phyloP scores from a whole-genome alignment of 192 early-diverging fungal genomes.

The Linnemannia schmuckeri region DNA sequence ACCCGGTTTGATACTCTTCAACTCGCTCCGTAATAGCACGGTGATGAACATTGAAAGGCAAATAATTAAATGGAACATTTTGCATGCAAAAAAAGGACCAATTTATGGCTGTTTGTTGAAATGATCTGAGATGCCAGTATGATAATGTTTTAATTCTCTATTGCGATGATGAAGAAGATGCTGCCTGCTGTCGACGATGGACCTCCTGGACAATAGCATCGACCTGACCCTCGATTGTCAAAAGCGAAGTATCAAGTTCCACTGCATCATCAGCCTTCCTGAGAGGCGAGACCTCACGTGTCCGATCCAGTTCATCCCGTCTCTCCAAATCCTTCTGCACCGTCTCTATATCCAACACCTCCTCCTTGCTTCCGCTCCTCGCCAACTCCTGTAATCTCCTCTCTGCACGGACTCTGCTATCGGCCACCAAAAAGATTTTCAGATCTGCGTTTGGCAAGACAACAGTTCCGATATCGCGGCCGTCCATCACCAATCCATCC shows the following conservation, averaged over 20 bases:
- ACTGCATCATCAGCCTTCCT: constrained; percentile 78
- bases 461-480: constrained; percentile 83
- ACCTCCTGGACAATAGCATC: constrained; percentile 65
- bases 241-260: constrained; percentile 77
- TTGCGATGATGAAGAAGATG: background rate
- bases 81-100: background rate
- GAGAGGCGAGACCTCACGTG: constrained; percentile 76
- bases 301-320: constrained; percentile 77
- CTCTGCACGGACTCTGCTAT: constrained; percentile 73
- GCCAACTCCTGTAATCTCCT: constrained; percentile 74
- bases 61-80: background rate
- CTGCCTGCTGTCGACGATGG: background rate
- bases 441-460: constrained; percentile 83
- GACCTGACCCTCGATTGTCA: constrained; percentile 79
- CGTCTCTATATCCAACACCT: constrained; percentile 53
- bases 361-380: constrained; percentile 5
- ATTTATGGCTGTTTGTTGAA: background rate
- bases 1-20: constrained; percentile 68
- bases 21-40: constrained; percentile 60
- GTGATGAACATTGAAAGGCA: background rate
- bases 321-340: constrained; percentile 73
- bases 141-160: background rate
- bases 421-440: constrained; percentile 82
- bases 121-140: background rate
- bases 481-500: constrained; percentile 86